Conservation (phyloP, 2,329 filamentous ascomycete species). For the Aspergillus sp. region DNA sequence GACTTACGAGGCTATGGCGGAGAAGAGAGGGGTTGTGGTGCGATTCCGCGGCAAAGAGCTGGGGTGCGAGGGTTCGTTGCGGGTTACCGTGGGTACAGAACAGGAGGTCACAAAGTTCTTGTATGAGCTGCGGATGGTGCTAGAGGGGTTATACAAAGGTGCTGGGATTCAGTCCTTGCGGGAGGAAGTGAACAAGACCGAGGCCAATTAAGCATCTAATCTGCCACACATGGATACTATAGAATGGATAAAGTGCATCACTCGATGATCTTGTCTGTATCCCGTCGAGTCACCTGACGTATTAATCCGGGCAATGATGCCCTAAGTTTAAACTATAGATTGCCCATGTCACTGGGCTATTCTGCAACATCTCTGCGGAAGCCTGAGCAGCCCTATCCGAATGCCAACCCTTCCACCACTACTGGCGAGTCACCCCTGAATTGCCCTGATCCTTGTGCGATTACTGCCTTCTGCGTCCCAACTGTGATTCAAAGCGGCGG, state of each 20-base stretch:
- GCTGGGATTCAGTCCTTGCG: conserved; percentile 22
- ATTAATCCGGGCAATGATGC: no score
- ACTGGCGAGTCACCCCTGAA: conserved; percentile 78
- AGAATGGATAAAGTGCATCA: no score
- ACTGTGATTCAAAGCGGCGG: conserved; percentile 63
- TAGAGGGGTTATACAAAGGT: conserved; percentile 42
- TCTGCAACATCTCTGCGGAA: no score
- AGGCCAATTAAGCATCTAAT: conserved; percentile 21
- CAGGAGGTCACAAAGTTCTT: conserved; percentile 74
- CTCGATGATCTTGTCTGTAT: no score
- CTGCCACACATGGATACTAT: no score
- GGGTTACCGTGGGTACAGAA: conserved; percentile 88
- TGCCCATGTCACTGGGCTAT: no score
- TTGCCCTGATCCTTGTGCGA: conserved; percentile 67
- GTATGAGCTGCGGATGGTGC: conserved; percentile 51
- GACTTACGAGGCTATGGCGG: conserved; percentile 77
- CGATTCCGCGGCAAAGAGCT: conserved; percentile 88
- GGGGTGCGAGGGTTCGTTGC: conserved; percentile 78
- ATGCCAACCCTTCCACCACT: conserved; percentile 66
- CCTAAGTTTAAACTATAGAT: no score
- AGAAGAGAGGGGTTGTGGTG: conserved; percentile 81
- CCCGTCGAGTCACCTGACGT: no score
- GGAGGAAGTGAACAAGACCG: conserved; percentile 41
- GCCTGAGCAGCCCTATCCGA: conserved; percentile 62
- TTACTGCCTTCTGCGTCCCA: conserved; percentile 74